phyloP scores from a whole-genome alignment of 306 rosid species.

The Biancaea sappan region DNA sequence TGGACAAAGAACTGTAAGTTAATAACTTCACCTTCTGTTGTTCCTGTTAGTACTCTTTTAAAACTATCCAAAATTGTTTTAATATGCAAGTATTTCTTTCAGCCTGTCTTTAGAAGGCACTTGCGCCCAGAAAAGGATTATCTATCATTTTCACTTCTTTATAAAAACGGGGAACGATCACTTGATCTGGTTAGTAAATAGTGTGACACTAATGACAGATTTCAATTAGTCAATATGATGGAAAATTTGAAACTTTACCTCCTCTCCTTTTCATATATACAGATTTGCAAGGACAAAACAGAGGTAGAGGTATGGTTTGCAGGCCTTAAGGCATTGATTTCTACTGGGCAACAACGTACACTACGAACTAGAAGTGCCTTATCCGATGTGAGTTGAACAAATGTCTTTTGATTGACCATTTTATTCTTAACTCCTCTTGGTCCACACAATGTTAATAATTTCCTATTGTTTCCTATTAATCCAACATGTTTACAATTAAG shows the following conservation, averaged over 20 bases:
- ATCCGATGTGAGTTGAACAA: conserved; percentile 47
- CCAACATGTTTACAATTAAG: neutral
- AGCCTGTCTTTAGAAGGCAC: conserved; percentile 71
- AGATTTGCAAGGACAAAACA: conserved; percentile 79
- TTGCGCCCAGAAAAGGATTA: conserved; percentile 70
- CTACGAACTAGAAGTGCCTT: conserved; percentile 55
- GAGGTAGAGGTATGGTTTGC: conserved; percentile 68
- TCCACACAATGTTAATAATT: neutral
- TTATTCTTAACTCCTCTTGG: neutral
- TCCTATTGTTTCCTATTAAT: neutral
- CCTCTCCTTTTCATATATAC: conserved; percentile 10
- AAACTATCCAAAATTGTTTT: neutral
- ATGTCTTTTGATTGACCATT: neutral
- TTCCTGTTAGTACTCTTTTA: neutral
- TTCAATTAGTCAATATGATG: neutral
- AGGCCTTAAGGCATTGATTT: conserved; percentile 61
- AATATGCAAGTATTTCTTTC: neutral
- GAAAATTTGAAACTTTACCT: conserved; percentile 3
- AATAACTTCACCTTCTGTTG: neutral
- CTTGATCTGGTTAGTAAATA: conserved; percentile 61
- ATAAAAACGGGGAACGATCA: conserved; percentile 62
- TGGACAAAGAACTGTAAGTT: conserved; percentile 76
- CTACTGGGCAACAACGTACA: conserved; percentile 37
- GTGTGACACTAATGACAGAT: neutral
- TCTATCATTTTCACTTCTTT: conserved; percentile 70